A percentile compares a stretch with the other conserved stretches of the same genome.
These are phyloP conservation scores for Yarrowia sp. DNA, from an alignment of 805 yeast species.

Conservation along the genomic window DNA sequence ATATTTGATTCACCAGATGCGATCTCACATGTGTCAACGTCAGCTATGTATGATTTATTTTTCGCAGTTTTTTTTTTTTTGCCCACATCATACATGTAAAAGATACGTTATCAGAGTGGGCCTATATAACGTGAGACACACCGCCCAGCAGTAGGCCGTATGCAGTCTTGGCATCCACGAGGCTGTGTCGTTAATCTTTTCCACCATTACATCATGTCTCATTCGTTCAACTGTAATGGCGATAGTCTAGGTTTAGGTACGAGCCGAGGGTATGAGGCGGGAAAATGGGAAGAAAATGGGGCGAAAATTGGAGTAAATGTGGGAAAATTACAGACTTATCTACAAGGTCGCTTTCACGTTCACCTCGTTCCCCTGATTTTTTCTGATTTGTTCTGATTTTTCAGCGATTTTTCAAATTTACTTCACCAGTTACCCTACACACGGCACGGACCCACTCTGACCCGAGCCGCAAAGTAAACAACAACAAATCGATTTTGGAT, in stretches of 20 bases:
- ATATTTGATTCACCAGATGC: too few relatives aligned
- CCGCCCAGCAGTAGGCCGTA: not conserved
- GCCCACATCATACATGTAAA: not conserved
- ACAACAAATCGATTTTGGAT: not conserved
- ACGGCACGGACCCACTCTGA: not conserved
- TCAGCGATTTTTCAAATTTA: not conserved
- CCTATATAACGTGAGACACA: not conserved
- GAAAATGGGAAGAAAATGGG: not conserved
- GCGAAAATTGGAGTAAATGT: not conserved
- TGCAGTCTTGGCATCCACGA: not conserved
- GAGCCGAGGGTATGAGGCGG: not conserved
- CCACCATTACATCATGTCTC: conserved; percentile 15
- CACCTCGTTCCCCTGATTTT: not conserved
- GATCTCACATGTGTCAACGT: too few relatives aligned
- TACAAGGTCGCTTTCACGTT: too few relatives aligned
- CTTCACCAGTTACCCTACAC: not conserved
- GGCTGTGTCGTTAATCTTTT: not conserved
- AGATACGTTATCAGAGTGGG: not conserved
- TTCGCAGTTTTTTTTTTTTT: too few relatives aligned
- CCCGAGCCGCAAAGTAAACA: not conserved
- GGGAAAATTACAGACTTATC: too few relatives aligned
- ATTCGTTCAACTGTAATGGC: not conserved
- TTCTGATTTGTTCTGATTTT: not conserved
- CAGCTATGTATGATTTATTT: too few relatives aligned
- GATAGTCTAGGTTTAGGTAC: conserved; percentile 20